phyloP scores from a whole-genome alignment of 345 rosid species.

The Trapa incisa region DNA sequence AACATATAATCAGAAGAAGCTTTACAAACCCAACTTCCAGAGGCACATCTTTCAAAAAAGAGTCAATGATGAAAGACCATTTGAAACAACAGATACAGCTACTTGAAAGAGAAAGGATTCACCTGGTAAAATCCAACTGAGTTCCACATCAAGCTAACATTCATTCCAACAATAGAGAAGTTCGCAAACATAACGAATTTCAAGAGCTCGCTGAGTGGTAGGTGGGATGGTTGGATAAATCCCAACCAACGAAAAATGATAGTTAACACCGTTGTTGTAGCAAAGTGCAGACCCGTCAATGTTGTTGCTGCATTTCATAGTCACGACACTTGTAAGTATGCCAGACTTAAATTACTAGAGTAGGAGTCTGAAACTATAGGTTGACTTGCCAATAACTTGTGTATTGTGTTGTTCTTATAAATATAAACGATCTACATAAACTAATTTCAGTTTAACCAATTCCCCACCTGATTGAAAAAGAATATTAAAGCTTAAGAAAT shows the following conservation, averaged over 20 bases:
- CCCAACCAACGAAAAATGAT: constrained; percentile 68
- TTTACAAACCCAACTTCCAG: not conserved
- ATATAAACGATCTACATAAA: not conserved
- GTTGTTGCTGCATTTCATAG: constrained; percentile 68
- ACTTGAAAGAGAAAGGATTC: constrained; percentile 5
- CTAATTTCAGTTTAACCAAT: not conserved
- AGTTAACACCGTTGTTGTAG: constrained; percentile 78
- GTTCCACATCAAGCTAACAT: constrained; percentile 97
- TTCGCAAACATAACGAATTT: constrained; percentile 87
- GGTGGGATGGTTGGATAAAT: constrained; percentile 68
- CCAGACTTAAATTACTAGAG: not conserved
- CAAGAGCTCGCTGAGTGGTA: constrained; percentile 63
- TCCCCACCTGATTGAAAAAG: not conserved
- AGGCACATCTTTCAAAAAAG: not conserved
- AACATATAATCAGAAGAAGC: not conserved
- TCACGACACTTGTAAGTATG: not conserved
- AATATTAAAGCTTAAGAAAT: not conserved
- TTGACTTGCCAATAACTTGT: not conserved
- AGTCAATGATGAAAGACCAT: not conserved
- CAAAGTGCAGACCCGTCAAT: constrained; percentile 94
- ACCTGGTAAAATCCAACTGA: constrained; percentile 99
- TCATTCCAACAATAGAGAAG: constrained; percentile 98
- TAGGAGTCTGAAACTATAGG: not conserved
- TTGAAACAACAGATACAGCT: not conserved
- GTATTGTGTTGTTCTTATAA: not conserved